Base-by-base conservation (phyloP, 441 rosid genomes). In the Theobroma grandiflorum region DNA sequence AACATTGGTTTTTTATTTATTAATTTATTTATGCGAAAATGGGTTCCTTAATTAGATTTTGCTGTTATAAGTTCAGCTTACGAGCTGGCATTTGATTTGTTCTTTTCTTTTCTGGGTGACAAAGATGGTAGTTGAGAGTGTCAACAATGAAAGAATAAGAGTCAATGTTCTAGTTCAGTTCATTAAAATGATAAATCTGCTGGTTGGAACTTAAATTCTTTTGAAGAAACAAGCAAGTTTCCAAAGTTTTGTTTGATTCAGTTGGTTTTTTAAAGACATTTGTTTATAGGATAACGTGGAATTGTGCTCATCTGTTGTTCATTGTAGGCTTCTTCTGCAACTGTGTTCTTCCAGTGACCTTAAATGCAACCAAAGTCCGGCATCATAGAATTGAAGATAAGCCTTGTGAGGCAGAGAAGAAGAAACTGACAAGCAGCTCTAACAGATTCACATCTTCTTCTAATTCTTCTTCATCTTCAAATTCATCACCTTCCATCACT, bases 281-380 rank as follows among this genome's bases (percentile, higher is more conserved):
- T 2, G 4, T 0, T 38, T 18, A 3, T 0, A 20, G 15, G 31
- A 67, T 3, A 26, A 6, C 12, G 18, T 53, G 26, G 1, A 53
- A 35, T 15, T 14, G 11, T 42, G 26, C 15, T 33, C 20, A 15
- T n/a, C 40, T 77, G 37, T 40, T 11, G 74, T 61, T 47, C 8
- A 53, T 20, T 64, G 75, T 47, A 92, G 98, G 98, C 22, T 94
- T 91, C 74, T 85, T 90, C 63, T 92, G 95, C 88, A 92, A 93
- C 76, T 96, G 98, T 84, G 94, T 95, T 76, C 98, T 96, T 82
- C 99, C 99, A 5, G 91, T 92, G n/a, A 89, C 88, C 64, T 76
- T 96, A 81, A 89, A 90, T 81, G 86, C 96, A 53, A 92, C 91
- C 0, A 96, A 82, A 86, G 84, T 95, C 59, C 62, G 86, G 75